Conservation (phyloP, 768 basidiomycete species). For the Multifurca ochricompacta region DNA sequence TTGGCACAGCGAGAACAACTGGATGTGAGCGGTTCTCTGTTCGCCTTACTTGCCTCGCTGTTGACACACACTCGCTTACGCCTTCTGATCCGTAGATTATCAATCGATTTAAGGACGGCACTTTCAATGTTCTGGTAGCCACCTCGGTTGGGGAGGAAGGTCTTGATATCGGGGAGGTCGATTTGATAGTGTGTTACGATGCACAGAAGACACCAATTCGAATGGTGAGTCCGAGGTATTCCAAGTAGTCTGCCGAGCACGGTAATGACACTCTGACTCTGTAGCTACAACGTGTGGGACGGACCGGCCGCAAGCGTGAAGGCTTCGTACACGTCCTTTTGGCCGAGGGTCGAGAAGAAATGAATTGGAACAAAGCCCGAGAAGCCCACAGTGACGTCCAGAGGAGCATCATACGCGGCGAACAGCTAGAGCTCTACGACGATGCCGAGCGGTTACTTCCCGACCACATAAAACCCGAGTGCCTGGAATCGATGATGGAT, state of each 20-base stretch:
- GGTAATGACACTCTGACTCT: background rate
- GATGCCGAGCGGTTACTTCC: constrained; percentile 87
- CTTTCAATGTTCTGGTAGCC: constrained; percentile 87
- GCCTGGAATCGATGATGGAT: constrained; percentile 75
- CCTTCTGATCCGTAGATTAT: constrained; percentile 51
- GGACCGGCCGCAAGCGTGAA: constrained; percentile 88
- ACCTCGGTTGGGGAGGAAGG: constrained; percentile 98
- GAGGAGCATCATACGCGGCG: constrained; percentile 75
- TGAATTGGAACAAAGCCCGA: constrained; percentile 84
- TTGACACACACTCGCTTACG: background rate
- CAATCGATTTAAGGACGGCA: constrained; percentile 75
- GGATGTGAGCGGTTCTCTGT: constrained; percentile 42
- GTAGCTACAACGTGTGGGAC: constrained; percentile 91
- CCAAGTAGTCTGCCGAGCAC: background rate
- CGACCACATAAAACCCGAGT: constrained; percentile 63
- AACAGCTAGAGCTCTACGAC: constrained; percentile 84
- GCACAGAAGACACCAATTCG: constrained; percentile 94
- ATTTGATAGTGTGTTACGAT: constrained; percentile 94
- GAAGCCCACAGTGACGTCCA: constrained; percentile 84
- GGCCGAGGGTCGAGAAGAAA: constrained; percentile 84
- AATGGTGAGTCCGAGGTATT: constrained; percentile 52
- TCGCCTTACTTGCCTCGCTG: background rate
- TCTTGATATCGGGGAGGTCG: constrained; percentile 95
- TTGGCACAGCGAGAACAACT: constrained; percentile 88
- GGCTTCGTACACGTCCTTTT: constrained; percentile 89